Conservation (phyloP, 495 filamentous ascomycete species). For the Bathelium albidoporum region DNA sequence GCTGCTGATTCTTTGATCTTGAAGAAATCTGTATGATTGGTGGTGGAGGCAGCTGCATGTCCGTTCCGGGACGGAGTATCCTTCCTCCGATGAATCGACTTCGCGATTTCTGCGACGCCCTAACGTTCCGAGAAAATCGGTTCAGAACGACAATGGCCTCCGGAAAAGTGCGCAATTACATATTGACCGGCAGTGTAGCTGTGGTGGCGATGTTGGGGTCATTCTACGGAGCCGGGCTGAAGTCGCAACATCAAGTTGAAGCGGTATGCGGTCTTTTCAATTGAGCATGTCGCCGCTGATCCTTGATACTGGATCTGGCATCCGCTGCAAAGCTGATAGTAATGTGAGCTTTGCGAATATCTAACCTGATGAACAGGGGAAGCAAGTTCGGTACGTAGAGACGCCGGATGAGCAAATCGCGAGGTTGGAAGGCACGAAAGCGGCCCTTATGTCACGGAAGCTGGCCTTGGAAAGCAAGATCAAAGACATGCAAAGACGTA, state of each 20-base stretch:
- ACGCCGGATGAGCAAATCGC: background rate
- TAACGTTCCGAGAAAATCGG: background rate
- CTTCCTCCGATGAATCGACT: background rate
- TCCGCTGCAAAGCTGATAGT: background rate
- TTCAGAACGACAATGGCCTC: background rate
- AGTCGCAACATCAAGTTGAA: slow-evolving; percentile 37
- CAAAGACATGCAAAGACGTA: background rate
- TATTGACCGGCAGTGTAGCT: slow-evolving; percentile 41
- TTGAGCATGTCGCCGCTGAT: background rate
- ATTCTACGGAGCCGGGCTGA: slow-evolving; percentile 49
- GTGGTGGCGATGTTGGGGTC: slow-evolving; percentile 41
- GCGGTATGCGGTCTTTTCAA: slow-evolving; percentile 14
- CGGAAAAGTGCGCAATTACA: slow-evolving; percentile 23
- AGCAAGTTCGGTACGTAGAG: background rate
- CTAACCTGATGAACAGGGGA: background rate
- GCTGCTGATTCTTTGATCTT: too few relatives aligned
- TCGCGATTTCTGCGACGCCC: background rate
- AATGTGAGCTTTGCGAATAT: background rate
- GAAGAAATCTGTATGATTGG: too few relatives aligned
- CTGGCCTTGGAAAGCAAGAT: background rate
- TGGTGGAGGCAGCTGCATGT: background rate
- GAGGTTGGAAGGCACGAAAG: background rate
- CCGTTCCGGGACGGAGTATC: background rate
- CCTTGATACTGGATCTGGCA: background rate
- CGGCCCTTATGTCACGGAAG: background rate